Evolutionary conservation across 495 filamentous ascomycete species (phyloP).

Genomic region (Amorphotheca resinae): DNA sequence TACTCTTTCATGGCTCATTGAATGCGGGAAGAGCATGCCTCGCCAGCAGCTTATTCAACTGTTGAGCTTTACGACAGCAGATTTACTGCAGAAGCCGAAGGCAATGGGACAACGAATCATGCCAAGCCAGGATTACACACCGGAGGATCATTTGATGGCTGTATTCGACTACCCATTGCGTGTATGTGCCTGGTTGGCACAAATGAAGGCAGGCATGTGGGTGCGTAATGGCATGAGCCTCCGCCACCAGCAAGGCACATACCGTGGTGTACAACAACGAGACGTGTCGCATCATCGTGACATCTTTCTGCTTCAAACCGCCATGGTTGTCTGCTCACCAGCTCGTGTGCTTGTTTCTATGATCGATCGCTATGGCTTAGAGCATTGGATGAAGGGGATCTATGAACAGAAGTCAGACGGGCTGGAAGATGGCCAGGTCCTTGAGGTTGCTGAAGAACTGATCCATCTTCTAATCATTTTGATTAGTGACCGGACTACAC

Average conservation of each 20-base stretch:
- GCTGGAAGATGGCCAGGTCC: conserved; percentile 70
- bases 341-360: conserved; percentile 78
- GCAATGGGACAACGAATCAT: conserved; percentile 41
- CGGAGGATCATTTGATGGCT: conserved; percentile 72
- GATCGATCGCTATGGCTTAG: conserved; percentile 80
- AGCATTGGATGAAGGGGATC: conserved; percentile 74
- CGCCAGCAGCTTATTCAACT: conserved; percentile 49
- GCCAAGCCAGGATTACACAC: conserved; percentile 34
- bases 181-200: conserved; percentile 90
- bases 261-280: conserved; percentile 72
- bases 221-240: conserved; percentile 94
- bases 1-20: conserved; percentile 92
- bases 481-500: conserved; percentile 72
- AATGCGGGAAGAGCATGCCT: conserved; percentile 69
- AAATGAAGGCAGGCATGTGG: conserved; percentile 98
- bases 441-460: conserved; percentile 94
- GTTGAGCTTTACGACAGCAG: conserved; percentile 45
- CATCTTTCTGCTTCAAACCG: conserved; percentile 86
- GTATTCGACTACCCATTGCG: conserved; percentile 88
- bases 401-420: conserved; percentile 52
- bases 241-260: conserved; percentile 85
- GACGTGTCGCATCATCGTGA: conserved; percentile 91
- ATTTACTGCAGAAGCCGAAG: conserved; percentile 44
- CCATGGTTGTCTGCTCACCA: conserved; percentile 75
- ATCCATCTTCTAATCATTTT: conserved; percentile 85